These are phyloP conservation scores for Saposhnikovia divaricata DNA, from an alignment of 129 eudicot genomes.

Conservation along the genomic window DNA sequence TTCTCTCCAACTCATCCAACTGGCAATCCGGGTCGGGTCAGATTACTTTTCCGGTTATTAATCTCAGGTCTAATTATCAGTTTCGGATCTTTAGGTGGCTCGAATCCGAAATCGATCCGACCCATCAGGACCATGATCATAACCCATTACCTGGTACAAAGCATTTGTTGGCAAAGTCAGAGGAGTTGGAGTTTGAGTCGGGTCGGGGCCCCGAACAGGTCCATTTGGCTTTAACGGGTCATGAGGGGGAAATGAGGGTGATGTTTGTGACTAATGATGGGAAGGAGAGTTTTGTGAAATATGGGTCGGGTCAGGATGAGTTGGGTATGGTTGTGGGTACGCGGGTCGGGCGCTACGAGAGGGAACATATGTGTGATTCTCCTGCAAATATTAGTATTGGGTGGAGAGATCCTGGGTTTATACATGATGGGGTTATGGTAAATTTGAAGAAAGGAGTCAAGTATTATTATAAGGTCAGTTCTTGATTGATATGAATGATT, in stretches of 20 bases:
- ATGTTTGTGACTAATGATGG: slow-evolving; percentile 79
- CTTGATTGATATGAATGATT: background rate
- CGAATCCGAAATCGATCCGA: slow-evolving; percentile 52
- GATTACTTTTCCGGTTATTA: slow-evolving; percentile 46
- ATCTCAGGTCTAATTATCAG: slow-evolving; percentile 65
- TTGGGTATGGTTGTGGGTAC: slow-evolving; percentile 44
- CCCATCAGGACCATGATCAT: slow-evolving; percentile 60
- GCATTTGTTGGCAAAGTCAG: slow-evolving; percentile 51
- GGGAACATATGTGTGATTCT: slow-evolving; percentile 85
- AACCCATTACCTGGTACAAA: slow-evolving; percentile 79
- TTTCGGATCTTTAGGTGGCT: slow-evolving; percentile 80
- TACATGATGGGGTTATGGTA: slow-evolving; percentile 73
- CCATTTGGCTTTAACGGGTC: slow-evolving; percentile 70
- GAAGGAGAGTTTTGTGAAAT: slow-evolving; percentile 53
- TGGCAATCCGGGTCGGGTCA: slow-evolving; percentile 90
- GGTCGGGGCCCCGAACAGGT: slow-evolving; percentile 84
- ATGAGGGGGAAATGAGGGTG: slow-evolving; percentile 72
- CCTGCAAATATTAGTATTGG: slow-evolving; percentile 84
- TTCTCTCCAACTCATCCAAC: slow-evolving; percentile 51
- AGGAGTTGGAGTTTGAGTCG: slow-evolving; percentile 36
- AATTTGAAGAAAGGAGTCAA: slow-evolving; percentile 49
- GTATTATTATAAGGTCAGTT: slow-evolving; percentile 74
- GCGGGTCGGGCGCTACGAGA: slow-evolving; percentile 59
- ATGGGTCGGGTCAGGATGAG: slow-evolving; percentile 37
- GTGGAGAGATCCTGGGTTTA: slow-evolving; percentile 96